Evolutionary conservation across 129 eudicot genomes (phyloP), one percentile per base, ranked within the genome.

Genomic region (Apium graveolens): DNA sequence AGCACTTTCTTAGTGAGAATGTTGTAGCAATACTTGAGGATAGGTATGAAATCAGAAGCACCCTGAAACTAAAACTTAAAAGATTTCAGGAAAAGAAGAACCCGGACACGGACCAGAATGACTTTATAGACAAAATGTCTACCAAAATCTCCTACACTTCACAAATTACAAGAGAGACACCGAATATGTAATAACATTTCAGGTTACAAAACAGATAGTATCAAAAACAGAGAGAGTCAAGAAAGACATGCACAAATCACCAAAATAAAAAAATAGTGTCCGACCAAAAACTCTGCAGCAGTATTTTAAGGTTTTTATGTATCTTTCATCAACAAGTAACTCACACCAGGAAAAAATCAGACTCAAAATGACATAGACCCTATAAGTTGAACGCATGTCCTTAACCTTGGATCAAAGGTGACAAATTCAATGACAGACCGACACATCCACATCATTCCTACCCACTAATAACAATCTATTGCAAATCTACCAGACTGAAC

Each of bases 331-430:
- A 75, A 74, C 83, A 80, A 43, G 29, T 70, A 78, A 72, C 82
- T 42, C 35, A 60, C 78, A 71, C 68, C 38, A 44, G 73, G 78
- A 57, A 32, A 60, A 11, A 41, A 24, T 78, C 35, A 57, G 43
- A 17, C 55, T 75, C 83, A 80, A 66, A 76, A 82, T 53, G 75
- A 66, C 7, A 74, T 45, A 49, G 45, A 76, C 84, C 84, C 81
- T 73, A 31, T 34, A n/a, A 78, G 43, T 38, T 21, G 27, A 48
- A 77, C 31, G 80, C 43, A 72, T 46, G 69, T 72, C 81, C 72
- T 81, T 35, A 77, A 76, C 76, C 78, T 74, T 31, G 63, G 31
- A 88, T 65, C 80, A 76, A 53, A 78, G 80, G 45, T 3, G 63
- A 85, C 77, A 70, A 55, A 76, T 81, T 45, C 41, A 75, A 63